Base-by-base conservation (phyloP, 2,329 filamentous ascomycete species). In the Clonostachys byssicola region DNA sequence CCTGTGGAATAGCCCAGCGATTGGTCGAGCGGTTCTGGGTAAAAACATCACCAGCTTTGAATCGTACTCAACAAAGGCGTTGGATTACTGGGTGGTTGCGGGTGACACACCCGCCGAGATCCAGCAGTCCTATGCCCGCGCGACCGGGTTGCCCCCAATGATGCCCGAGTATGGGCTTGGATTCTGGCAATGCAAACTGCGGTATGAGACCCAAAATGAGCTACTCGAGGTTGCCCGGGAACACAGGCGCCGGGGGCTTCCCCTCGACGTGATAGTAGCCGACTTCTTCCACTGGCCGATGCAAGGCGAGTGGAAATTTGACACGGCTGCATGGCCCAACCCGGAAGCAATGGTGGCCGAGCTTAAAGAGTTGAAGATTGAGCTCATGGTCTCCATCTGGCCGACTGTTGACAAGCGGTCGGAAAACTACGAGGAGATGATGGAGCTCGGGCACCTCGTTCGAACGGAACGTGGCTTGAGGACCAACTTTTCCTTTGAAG, bases 381-480 rank as follows among this genome's bases (percentile, higher is more conserved):
- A 86, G 55, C 70, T 85, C 4, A 86, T 87, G 81, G 80, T 86
- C 1, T 85, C 81, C 0, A 76, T 87, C 53, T 87, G 84, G 83
- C 83, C 83, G 0, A 86, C 81, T 0, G 81, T 86, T 2, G 80
- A 86, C 47, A 72, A 69, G 12, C 56, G 60, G 2, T 81, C 75
- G 0, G 77, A 81, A 40, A 84, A 85, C 57, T 86, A 76, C 54
- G 54, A 70, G 1, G 75, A 85, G 51, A 85, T 86, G 80, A 62
- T 83, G 0, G 78, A 82, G 47, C 70, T 71, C 12, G 83, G 83
- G 0, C 70, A 77, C 5, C 71, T 87, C 3, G 81, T 86, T 49
- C 75, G 80, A 0, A 71, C 70, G 8, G 82, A 86, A 50, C 72
- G 81, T 7, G 83, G 83, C 2, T 64, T 81, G 16, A 71, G 80